Evolutionary conservation across 352 stramenopile species (phyloP), one percentile per base, ranked within the genome.

Genomic region (Aphanomyces astaci): DNA sequence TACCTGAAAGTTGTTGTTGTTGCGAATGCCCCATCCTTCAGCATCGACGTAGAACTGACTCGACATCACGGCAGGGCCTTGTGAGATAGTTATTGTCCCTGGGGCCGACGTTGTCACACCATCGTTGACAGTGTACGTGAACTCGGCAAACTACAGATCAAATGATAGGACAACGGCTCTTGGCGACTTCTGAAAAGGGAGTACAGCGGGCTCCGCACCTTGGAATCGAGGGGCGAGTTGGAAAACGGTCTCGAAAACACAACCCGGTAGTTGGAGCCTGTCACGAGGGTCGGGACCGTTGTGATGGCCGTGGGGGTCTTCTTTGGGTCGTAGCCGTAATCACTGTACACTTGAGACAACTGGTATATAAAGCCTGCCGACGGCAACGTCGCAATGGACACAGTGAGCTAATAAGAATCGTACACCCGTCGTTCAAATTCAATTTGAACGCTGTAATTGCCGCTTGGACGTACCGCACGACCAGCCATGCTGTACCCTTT

Each of bases 271-370:
- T 90, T 89, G 30, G 85, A 92, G 17, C 89, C 91, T 2, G 84
- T 94, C 57, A 97, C 80, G 19, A 67, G 48, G 2, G 78, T 79
- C 1, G 79, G 82, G 0, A 86, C 78, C 4, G 63, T 74, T 0
- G 76, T 75, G 43, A 97, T 93, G 11, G 81, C 64, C 1, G 64
- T 75, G 39, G 75, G 75, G 5, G 81, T 76, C 27, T 75, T 78
- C 71, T 96, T 96, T 17, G 91, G 91, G 15, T 97, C 89, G 57
- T 86, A 95, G 70, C 88, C 91, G 66, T 97, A 95, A 64, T 86
- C 74, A 62, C 84, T 91, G 71, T 81, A 97, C 24, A 97, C 77
- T 19, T 96, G 76, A 5, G 87, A 94, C 53, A 96, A 82, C 73
- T 97, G 91, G 70, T 92, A 96, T 32, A 97, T 73, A 66, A 80